Conservation (phyloP, 495 filamentous ascomycete genomes). For the Hypomontagnella submonticulosa region DNA sequence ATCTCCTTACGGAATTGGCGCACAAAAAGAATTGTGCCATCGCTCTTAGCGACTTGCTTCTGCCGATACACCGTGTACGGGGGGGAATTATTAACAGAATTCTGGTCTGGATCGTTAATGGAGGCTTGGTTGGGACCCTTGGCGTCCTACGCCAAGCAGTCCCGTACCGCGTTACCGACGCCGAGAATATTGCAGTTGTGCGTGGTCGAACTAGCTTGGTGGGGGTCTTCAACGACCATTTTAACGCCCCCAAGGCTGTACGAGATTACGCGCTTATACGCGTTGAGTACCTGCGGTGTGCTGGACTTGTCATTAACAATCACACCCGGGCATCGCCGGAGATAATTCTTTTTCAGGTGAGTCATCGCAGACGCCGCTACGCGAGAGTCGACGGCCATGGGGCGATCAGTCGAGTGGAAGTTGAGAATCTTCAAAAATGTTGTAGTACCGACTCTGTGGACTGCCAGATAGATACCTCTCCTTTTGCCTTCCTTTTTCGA, state of each 20-base stretch:
- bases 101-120: no score
- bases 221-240: conserved; percentile 11
- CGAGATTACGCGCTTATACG: conserved; percentile 18
- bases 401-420: neutral
- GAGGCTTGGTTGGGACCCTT: neutral
- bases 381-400: neutral
- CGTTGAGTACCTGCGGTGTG: neutral
- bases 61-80: neutral
- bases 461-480: neutral
- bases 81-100: neutral
- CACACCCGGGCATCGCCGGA: neutral
- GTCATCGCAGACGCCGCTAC: neutral
- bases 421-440: conserved; percentile 14
- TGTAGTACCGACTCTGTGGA: neutral
- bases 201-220: neutral
- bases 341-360: neutral
- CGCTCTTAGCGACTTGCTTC: neutral
- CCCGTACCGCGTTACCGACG: neutral
- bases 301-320: neutral
- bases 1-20: neutral
- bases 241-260: conserved; percentile 3
- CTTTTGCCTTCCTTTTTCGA: neutral
- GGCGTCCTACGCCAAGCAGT: conserved; percentile 2
- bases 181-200: neutral
- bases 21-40: neutral